Evolutionary conservation across 306 rosid genomes (phyloP).

Genomic region (barrel medic (Medicago truncatula)): MtrunA17r5.0-ANR NC_053049.1:34866501-34867000

Average conservation of each 20-base stretch:
- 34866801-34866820: not conserved
- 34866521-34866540: slow-evolving; percentile 61
- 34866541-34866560: slow-evolving; percentile 95
- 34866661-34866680: not conserved
- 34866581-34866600: slow-evolving; percentile 95
- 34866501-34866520: not conserved
- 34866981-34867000: too few species aligned
- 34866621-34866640: slow-evolving; percentile 98
- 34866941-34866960: too few species aligned
- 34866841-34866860: not conserved
- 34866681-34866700: not conserved
- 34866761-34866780: slow-evolving; percentile 5
- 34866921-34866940: too few species aligned
- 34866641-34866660: not conserved
- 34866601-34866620: slow-evolving; percentile 98
- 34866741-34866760: slow-evolving; percentile 74
- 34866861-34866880: not conserved
- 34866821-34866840: slow-evolving; percentile 6
- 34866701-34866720: not conserved
- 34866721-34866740: slow-evolving; percentile 82
- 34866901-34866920: too few species aligned
- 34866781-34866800: not conserved
- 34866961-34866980: too few species aligned
- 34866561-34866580: slow-evolving; percentile 94
- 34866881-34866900: too few species aligned